Conservation (phyloP, 2,329 filamentous ascomycete genomes). For the Beauveria sp. region DNA sequence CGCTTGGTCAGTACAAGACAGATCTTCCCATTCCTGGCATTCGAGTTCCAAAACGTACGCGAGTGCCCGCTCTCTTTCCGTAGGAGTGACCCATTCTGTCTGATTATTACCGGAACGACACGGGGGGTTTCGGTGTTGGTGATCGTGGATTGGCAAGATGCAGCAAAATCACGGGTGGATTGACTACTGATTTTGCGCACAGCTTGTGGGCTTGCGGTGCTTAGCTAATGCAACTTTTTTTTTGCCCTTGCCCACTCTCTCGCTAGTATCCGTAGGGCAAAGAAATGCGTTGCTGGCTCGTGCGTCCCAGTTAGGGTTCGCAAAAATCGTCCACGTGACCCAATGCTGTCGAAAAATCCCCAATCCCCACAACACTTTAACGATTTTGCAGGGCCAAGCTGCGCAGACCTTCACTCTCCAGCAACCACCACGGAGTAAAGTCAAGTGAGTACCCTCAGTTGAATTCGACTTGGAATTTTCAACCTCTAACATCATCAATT, state of each 20-base stretch:
- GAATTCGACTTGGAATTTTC: slow-evolving; percentile 11
- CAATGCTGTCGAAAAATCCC: slow-evolving; percentile 20
- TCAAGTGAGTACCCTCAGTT: slow-evolving; percentile 27
- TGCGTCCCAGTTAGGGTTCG: slow-evolving; percentile 26
- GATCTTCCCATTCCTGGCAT: background rate
- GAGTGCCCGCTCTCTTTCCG: slow-evolving; percentile 81
- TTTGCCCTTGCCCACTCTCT: slow-evolving; percentile 12
- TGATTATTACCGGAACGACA: slow-evolving; percentile 34
- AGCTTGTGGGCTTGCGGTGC: slow-evolving; percentile 29
- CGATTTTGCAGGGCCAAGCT: slow-evolving; percentile 17
- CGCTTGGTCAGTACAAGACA: slow-evolving; percentile 23
- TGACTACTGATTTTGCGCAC: slow-evolving; percentile 31
- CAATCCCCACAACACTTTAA: slow-evolving; percentile 26
- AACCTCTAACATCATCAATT: slow-evolving; percentile 21
- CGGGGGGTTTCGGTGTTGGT: slow-evolving; percentile 28
- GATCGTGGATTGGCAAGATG: slow-evolving; percentile 32
- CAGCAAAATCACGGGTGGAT: slow-evolving; percentile 23
- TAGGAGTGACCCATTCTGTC: slow-evolving; percentile 78
- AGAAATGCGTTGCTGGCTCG: slow-evolving; percentile 15
- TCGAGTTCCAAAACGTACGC: slow-evolving; percentile 47
- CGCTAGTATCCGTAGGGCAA: slow-evolving; percentile 25
- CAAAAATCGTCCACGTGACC: slow-evolving; percentile 21
- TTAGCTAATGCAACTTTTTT: slow-evolving; percentile 31
- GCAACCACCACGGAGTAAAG: slow-evolving; percentile 30
- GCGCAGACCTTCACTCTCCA: slow-evolving; percentile 16